Base-by-base conservation (phyloP, 768 basidiomycete species). In the Fibroporia radiculosa region DNA sequence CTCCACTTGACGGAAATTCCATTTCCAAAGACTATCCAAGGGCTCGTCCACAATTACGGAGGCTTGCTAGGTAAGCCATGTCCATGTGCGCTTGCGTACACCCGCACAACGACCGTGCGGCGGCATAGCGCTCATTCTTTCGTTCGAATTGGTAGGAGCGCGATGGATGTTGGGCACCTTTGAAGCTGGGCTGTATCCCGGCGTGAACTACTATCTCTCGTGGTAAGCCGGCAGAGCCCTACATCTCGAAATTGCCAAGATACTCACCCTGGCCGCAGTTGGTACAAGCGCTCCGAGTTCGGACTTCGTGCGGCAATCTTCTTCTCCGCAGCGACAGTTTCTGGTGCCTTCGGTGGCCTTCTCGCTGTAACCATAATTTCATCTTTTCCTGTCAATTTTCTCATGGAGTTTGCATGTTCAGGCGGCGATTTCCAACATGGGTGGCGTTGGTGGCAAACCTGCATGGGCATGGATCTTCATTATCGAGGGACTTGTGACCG, bases 271-370 rank as follows among this genome's bases (percentile, higher is more conserved):
- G 16, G 49, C 6, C 55, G 45, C 47, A 74, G 72, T 49, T 80
- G 78, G 77, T 80, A 80, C 64, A 71, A 80, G 53, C 82, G 85
- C 27, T 79, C 79, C 12, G 89, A 91, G 56, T 85, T 86, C 50
- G 86, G 84, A 47, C 67, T 75, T 42, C 67, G 68, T 32, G 60
- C 63, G 16, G 66, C 67, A 22, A 48, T 71, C 20, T 74, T 75
- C 66, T 74, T 72, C 65, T 66, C 66, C 0, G 70, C 87, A 3
- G 86, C 87, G 0, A 87, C 84, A 2, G 75, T 85, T 0, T 80
- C 84, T 2, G 89, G 87, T n/a, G 85, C 86, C 18, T 89, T 89
- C 51, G 83, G 83, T 42, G 84, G 84, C 40, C 65, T 86, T 16
- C 75, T 87, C 38, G 82, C 83, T 27, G 83, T 83, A 48, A 47